A percentile compares a stretch with the other conserved stretches of the same genome.
Evolutionary conservation across 352 stramenopile genomes (phyloP).

Genomic region (Blastocystis sp.): DNA sequence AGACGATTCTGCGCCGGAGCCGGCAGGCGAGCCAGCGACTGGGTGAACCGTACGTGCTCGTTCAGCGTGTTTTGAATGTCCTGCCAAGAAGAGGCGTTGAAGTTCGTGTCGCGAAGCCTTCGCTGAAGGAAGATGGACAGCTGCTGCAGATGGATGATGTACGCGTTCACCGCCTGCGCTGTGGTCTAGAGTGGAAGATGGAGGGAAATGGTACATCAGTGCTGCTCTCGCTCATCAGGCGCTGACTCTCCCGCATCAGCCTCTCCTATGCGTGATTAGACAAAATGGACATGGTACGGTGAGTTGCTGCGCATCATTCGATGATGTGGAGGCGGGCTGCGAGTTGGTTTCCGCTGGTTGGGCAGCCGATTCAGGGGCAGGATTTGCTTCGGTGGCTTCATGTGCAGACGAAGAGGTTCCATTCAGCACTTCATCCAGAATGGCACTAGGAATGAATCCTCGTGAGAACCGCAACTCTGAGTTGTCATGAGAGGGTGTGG

Average conservation of each 20-base stretch:
- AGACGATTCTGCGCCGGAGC: slow-evolving; percentile 20
- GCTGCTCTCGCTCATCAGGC: background rate
- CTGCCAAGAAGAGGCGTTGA: background rate
- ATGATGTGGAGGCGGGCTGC: background rate
- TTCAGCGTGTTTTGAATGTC: background rate
- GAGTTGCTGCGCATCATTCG: background rate
- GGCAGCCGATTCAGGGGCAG: background rate
- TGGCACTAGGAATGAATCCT: background rate
- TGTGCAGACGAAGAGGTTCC: background rate
- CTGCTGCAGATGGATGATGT: slow-evolving; percentile 27
- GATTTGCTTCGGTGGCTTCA: background rate
- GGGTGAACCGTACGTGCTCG: slow-evolving; percentile 11
- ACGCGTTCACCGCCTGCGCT: background rate
- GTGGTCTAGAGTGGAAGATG: background rate
- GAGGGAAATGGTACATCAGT: slow-evolving; percentile 12
- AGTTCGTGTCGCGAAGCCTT: slow-evolving; percentile 23
- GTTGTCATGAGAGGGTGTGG: background rate
- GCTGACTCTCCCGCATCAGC: background rate
- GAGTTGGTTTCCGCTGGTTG: background rate
- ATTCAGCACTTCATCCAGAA: slow-evolving; percentile 48
- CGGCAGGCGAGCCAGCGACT: background rate
- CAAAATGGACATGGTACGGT: background rate
- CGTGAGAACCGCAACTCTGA: background rate
- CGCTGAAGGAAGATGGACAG: slow-evolving; percentile 25
- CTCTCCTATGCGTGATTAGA: background rate